Evolutionary conservation across 768 basidiomycete species (phyloP), one percentile per base, ranked within the genome.

Genomic region (Mrakia frigida): DNA sequence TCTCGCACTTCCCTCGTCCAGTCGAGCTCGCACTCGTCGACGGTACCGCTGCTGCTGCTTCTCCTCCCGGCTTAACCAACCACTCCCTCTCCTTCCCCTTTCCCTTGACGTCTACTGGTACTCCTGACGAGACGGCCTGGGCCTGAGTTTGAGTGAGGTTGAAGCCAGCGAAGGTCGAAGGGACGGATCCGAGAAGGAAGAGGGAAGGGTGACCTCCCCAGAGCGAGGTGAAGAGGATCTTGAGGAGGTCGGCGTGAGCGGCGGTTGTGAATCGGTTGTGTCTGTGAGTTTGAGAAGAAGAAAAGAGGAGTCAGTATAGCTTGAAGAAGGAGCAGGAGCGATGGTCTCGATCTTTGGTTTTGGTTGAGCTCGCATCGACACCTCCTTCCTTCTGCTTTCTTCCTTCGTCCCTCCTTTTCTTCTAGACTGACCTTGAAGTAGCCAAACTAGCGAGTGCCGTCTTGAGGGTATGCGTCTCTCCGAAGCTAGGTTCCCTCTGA

Each of bases 1-100:
- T 88, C 2, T 89, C 91, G 81, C 94, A 96, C 37, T 73, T 67
- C 14, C 46, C 28, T 10, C 31, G 23, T 33, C 39, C 21, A 41
- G 25, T 10, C 33, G 63, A 46, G 37, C 46, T 63, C 35, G 31
- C 31, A 13, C 2, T 23, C 10, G 35, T 18, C 65, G 35, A 46
- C 23, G 37, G 9, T 41, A n/a, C 28, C 21, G 50, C 33, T 46
- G 69, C 13, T 25, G 37, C 6, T n/a, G 65, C 39, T 35, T 2
- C 61, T 14, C 14, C 63, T 3, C 10, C 46, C 5, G 73, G 41
- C 41, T 63, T 39, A 1, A 9, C 41, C 10, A 53, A 33, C 73
- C 31, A 50, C 56, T 75, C 68, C 53, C 74, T 53, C 50, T 56
- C 74, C 39, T 70, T 69, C 10, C 74, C 74, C 25, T 75, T 75